These are phyloP conservation scores for Pseudonectria buxi DNA, from an alignment of 2,329 filamentous ascomycete genomes.

Conservation along the genomic window DNA sequence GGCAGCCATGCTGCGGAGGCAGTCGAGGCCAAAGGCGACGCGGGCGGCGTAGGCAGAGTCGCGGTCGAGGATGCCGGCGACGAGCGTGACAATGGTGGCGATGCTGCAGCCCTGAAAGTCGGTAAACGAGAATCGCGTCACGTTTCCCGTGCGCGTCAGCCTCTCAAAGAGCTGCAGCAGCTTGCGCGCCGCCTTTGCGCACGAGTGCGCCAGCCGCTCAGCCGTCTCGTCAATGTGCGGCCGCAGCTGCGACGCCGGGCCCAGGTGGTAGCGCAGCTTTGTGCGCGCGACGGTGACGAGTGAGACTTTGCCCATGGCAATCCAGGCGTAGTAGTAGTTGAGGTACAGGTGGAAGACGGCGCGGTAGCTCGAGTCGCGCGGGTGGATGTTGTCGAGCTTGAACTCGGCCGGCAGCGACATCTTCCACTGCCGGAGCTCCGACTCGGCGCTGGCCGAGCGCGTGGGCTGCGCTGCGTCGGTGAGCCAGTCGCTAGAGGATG, in stretches of 20 bases:
- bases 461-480: slow-evolving; percentile 6
- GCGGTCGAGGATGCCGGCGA: slow-evolving; percentile 28
- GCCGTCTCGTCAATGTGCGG: slow-evolving; percentile 5
- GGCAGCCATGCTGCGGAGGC: slow-evolving; percentile 27
- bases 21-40: slow-evolving; percentile 25
- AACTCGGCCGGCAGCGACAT: slow-evolving; percentile 20
- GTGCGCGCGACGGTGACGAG: slow-evolving; percentile 26
- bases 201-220: slow-evolving; percentile 17
- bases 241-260: slow-evolving; percentile 1
- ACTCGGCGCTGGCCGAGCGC: slow-evolving; percentile 7
- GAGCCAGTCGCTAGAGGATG: slow-evolving; percentile 1
- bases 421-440: slow-evolving; percentile 26
- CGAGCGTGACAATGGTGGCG: slow-evolving; percentile 28
- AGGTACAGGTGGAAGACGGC: slow-evolving; percentile 29
- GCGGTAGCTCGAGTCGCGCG: slow-evolving; percentile 23
- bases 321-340: slow-evolving; percentile 32
- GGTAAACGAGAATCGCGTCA: slow-evolving; percentile 31
- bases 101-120: slow-evolving; percentile 34
- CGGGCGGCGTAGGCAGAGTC: slow-evolving; percentile 24
- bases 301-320: slow-evolving; percentile 29
- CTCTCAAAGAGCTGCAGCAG: slow-evolving; percentile 26
- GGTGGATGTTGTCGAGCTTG: slow-evolving; percentile 21
- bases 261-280: slow-evolving; percentile 14
- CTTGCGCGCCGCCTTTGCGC: slow-evolving; percentile 26
- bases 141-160: slow-evolving; percentile 21